Evolutionary conservation across 148 eudicot species (phyloP), one percentile per base, ranked within the genome.

Genomic region (Persicaria tinctoria): DNA sequence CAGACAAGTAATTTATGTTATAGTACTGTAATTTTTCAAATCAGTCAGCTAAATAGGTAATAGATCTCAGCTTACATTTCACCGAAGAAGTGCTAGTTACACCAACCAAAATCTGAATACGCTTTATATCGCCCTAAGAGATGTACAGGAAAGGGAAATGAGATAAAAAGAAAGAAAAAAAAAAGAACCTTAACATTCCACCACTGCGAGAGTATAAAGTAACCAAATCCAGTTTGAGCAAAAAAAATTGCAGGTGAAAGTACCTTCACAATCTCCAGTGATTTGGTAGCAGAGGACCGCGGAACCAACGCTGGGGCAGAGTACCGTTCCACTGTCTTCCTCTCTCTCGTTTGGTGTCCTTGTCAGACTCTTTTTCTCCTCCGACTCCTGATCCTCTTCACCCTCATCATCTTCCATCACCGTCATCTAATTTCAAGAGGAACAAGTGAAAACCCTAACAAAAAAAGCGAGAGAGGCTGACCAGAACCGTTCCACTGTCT

Each of bases 231-330:
- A 13, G 18, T 57, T 20, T 8, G 12, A 57, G 63, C 63, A 5
- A 57, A 27, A 27, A 27, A 27, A 27, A 27, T 0, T 27, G 32
- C 32, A 27, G 32, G 32, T 27, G 32, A 27, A 27, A 27, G 32
- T 57, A 57, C 63, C 63, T 57, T 57, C 63, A 57, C n/a, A 9
- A 57, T 57, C 18, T n/a, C 63, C 63, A 57, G 63, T 6, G 63
- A 20, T 57, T 57, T 57, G 63, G 18, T 3, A 3, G 63, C 63
- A 57, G 63, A 57, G 12, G 63, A 57, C 63, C 63, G 14, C n/a
- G 63, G 18, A 9, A 57, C 63, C 14, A 20, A 17, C n/a, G 63
- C 3, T 5, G 63, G 63, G 18, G n/a, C 14, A 6, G 63, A 57
- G n/a, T 57, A 57, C 63, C 63, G 63, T 57, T 57, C 63, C 12